Percentiles rank a stretch among this genome's conserved stretches.
phyloP scores from a whole-genome alignment of 2,329 filamentous ascomycete species.

The Dendryphion nanum region DNA sequence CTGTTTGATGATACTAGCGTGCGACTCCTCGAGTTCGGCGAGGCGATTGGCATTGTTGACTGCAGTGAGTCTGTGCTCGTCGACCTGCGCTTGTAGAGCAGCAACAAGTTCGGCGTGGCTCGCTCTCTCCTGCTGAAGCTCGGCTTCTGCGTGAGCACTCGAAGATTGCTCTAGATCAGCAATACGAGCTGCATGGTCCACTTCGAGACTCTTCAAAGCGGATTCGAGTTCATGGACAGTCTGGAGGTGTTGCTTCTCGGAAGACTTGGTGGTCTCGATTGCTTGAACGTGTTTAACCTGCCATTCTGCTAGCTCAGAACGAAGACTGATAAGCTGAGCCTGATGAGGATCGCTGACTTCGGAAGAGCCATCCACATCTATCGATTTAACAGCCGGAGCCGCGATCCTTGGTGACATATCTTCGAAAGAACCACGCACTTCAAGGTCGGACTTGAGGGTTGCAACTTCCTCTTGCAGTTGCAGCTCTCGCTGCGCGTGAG shows the following conservation, averaged over 20 bases:
- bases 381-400: conserved; percentile 5
- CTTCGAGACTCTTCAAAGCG: conserved; percentile 45
- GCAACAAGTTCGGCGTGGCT: conserved; percentile 54
- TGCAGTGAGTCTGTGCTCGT: conserved; percentile 76
- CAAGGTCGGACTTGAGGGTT: conserved; percentile 59
- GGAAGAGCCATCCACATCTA: conserved; percentile 14
- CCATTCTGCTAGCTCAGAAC: conserved; percentile 72
- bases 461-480: conserved; percentile 72
- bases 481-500: conserved; percentile 71
- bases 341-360: conserved; percentile 44
- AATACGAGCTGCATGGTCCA: conserved; percentile 28
- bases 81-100: conserved; percentile 69
- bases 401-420: conserved; percentile 18
- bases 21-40: conserved; percentile 69
- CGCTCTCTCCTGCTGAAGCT: conserved; percentile 41
- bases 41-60: conserved; percentile 67
- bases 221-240: conserved; percentile 74
- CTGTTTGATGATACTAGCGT: conserved; percentile 64
- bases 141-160: conserved; percentile 24
- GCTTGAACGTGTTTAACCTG: conserved; percentile 71
- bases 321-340: conserved; percentile 62
- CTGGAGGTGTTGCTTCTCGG: conserved; percentile 69
- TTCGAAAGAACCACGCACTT: conserved; percentile 11
- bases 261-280: conserved; percentile 67
- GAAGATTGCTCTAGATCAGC: conserved; percentile 29